Conservation (phyloP, 208 protist genomes). For the Entamoeba dispar region DNA sequence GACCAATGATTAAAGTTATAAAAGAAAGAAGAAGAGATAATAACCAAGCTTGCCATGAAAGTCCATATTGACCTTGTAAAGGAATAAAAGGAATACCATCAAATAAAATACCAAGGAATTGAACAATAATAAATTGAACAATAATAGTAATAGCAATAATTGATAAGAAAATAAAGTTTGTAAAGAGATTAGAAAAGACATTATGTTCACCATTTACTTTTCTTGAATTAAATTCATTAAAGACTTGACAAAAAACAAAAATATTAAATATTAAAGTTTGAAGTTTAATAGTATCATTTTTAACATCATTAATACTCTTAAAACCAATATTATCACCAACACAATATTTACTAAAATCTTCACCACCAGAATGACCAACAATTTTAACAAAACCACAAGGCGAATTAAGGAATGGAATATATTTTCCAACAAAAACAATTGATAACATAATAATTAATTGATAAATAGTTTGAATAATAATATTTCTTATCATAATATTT, state of each 20-base stretch:
- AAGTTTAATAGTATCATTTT: not conserved
- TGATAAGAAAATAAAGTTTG: not conserved
- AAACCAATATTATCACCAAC: not conserved
- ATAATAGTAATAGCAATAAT: not conserved
- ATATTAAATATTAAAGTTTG: constrained; percentile 17
- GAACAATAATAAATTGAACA: constrained; percentile 11
- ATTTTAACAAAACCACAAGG: not conserved
- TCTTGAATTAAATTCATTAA: constrained; percentile 22
- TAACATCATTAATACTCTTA: not conserved
- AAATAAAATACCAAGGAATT: constrained; percentile 5
- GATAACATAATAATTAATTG: constrained; percentile 2
- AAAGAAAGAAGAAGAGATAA: not conserved
- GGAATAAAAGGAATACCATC: not conserved
- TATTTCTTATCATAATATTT: constrained; percentile 12
- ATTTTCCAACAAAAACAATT: not conserved
- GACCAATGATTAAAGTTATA: not conserved
- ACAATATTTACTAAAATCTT: not conserved
- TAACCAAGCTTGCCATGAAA: not conserved
- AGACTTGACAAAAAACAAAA: constrained; percentile 18
- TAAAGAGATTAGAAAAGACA: constrained; percentile 4
- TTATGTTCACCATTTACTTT: constrained; percentile 16
- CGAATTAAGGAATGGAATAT: not conserved
- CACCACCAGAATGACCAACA: not conserved
- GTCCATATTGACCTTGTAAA: not conserved
- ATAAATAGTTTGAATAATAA: not conserved